These are phyloP conservation scores for Adansonia digitata DNA, from an alignment of 345 rosid species.

Conservation along the genomic window DNA sequence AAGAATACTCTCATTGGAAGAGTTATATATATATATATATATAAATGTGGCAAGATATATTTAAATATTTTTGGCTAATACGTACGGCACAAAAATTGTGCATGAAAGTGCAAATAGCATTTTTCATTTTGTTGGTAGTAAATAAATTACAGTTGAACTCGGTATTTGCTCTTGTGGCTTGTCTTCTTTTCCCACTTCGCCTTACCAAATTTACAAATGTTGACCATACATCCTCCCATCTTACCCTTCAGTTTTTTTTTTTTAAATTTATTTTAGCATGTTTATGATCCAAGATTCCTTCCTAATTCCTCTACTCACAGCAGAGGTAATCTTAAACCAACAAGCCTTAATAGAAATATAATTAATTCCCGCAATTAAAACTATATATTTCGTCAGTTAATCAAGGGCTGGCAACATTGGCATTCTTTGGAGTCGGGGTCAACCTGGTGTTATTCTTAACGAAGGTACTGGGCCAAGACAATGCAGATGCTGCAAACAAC, in stretches of 20 bases:
- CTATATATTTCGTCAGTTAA: conserved; percentile 63
- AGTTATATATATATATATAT: too few species aligned
- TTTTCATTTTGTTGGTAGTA: background rate
- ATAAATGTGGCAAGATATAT: background rate
- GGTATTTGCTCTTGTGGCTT: background rate
- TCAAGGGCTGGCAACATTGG: conserved; percentile 92
- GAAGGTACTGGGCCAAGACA: conserved; percentile 79
- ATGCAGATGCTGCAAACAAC: conserved; percentile 87
- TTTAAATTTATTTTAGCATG: background rate
- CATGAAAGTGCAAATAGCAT: background rate
- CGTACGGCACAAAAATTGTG: background rate
- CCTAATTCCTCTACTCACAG: background rate
- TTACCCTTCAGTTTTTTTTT: too few species aligned
- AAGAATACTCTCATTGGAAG: too few species aligned
- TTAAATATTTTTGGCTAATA: background rate
- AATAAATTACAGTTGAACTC: background rate
- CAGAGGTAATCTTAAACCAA: background rate
- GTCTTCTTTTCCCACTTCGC: background rate
- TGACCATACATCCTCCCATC: too few species aligned
- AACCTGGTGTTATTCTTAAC: conserved; percentile 87
- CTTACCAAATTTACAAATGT: too few species aligned
- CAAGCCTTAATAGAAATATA: background rate
- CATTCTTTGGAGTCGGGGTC: conserved; percentile 92
- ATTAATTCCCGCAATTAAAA: background rate
- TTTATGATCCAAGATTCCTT: background rate